Percentiles rank a stretch among this genome's conserved stretches.
phyloP scores from a whole-genome alignment of 208 protist genomes.

The Crithidia expoeki region DNA sequence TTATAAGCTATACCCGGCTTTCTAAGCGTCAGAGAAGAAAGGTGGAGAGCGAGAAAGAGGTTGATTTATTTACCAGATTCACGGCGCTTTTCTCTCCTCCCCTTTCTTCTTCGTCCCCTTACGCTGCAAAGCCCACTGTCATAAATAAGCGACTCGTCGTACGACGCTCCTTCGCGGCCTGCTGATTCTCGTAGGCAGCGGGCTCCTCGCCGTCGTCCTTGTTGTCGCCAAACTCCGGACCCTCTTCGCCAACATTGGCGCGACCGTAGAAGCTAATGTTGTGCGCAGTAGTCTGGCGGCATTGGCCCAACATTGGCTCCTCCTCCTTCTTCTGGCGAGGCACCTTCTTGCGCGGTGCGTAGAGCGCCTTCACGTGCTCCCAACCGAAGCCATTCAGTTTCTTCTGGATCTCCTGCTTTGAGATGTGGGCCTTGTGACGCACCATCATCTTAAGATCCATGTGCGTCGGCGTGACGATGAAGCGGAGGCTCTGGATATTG shows the following conservation, averaged over 20 bases:
- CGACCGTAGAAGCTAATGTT: conserved; percentile 68
- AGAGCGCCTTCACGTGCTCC: conserved; percentile 53
- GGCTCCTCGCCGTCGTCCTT: conserved; percentile 59
- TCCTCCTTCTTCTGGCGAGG: conserved; percentile 26
- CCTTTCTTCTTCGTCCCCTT: conserved; percentile 6
- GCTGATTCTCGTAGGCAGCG: conserved; percentile 41
- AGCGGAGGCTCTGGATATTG: conserved; percentile 63
- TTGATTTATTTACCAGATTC: too few species aligned
- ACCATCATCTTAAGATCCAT: conserved; percentile 61
- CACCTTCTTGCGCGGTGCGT: conserved; percentile 56
- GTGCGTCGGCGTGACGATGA: conserved; percentile 50
- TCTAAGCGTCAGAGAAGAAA: too few species aligned
- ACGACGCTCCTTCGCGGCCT: conserved; percentile 35
- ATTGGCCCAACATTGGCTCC: conserved; percentile 23
- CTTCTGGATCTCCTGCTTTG: conserved; percentile 49
- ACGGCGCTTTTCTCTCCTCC: background rate
- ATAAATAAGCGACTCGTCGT: conserved; percentile 34
- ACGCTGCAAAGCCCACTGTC: conserved; percentile 29
- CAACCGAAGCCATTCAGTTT: conserved; percentile 46
- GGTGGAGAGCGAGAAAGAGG: conserved; percentile 18
- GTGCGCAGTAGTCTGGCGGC: conserved; percentile 24
- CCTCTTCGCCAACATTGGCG: conserved; percentile 45
- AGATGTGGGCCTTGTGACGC: conserved; percentile 55
- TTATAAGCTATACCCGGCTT: too few species aligned
- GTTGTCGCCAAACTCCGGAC: conserved; percentile 55